These are phyloP conservation scores for Neurospora sp. DNA, from an alignment of 495 filamentous ascomycete species.

Conservation along the genomic window DNA sequence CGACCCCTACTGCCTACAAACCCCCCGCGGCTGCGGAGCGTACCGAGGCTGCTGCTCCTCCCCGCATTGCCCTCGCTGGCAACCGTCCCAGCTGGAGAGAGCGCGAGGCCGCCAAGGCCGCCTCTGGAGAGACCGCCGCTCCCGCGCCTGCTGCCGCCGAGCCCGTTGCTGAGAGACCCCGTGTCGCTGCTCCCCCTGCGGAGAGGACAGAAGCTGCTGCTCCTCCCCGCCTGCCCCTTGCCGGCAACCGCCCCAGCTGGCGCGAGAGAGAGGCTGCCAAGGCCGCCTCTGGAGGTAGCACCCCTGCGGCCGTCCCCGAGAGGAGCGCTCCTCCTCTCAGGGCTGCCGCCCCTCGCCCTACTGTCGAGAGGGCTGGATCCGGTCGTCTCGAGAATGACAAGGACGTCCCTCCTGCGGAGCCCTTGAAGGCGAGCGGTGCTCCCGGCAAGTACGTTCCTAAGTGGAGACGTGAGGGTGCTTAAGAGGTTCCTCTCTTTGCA, in stretches of 20 bases:
- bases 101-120: conserved; percentile 25
- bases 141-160: not conserved
- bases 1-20: conserved; percentile 24
- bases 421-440: conserved; percentile 31
- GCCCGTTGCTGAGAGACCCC: conserved; percentile 3
- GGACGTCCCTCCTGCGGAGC: conserved; percentile 23
- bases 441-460: conserved; percentile 38
- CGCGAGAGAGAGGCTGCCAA: conserved; percentile 75
- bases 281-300: conserved; percentile 16
- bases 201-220: conserved; percentile 30
- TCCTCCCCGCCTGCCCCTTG: conserved; percentile 60
- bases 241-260: conserved; percentile 59
- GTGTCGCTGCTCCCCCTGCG: conserved; percentile 10
- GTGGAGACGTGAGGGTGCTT: conserved; percentile 19
- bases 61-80: conserved; percentile 19
- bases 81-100: conserved; percentile 36
- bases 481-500: conserved; percentile 4
- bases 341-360: conserved; percentile 16
- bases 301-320: conserved; percentile 7
- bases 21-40: conserved; percentile 24
- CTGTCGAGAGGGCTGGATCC: conserved; percentile 21
- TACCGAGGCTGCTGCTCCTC: conserved; percentile 17
- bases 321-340: conserved; percentile 13
- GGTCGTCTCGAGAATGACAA: conserved; percentile 18
- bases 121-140: not conserved